Evolutionary conservation across 257 asterid species (phyloP).

Genomic region (Verbena officinalis): DNA sequence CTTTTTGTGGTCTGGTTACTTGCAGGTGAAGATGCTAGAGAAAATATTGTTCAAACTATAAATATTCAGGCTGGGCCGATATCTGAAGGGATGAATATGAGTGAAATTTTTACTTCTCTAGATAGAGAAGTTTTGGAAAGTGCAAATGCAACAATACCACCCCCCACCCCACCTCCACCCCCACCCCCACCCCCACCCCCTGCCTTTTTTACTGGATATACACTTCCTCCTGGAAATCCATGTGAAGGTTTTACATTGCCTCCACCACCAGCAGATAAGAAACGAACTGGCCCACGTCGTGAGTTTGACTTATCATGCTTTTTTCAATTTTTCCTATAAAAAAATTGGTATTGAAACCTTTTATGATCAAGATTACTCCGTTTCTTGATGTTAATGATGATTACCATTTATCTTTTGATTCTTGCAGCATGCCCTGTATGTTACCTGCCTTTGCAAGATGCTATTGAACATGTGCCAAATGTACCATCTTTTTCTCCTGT

Average conservation of each 20-base stretch:
- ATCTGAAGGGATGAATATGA: slow-evolving; percentile 33
- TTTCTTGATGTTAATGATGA: background rate
- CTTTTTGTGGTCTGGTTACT: slow-evolving; percentile 31
- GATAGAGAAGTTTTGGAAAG: slow-evolving; percentile 26
- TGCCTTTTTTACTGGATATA: slow-evolving; percentile 69
- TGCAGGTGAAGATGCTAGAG: slow-evolving; percentile 72
- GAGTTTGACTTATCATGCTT: slow-evolving; percentile 42
- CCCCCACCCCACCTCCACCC: slow-evolving; percentile 19
- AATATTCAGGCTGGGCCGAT: slow-evolving; percentile 47
- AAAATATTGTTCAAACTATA: slow-evolving; percentile 37
- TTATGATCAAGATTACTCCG: background rate
- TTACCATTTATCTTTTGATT: slow-evolving; percentile 5
- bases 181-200: slow-evolving; percentile 46
- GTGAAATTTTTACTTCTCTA: slow-evolving; percentile 22
- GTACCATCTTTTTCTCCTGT: slow-evolving; percentile 82
- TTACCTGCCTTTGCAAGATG: slow-evolving; percentile 87
- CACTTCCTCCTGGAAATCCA: slow-evolving; percentile 91
- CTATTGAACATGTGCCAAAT: slow-evolving; percentile 67
- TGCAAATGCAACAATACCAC: slow-evolving; percentile 29
- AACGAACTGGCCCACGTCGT: slow-evolving; percentile 94
- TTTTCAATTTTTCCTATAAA: slow-evolving; percentile 13
- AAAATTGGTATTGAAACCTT: background rate
- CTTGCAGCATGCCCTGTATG: slow-evolving; percentile 93
- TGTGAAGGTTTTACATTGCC: slow-evolving; percentile 84
- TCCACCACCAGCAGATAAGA: slow-evolving; percentile 92